Base-by-base conservation (phyloP, 2,329 filamentous ascomycete genomes). In the Trichophyton equinum region DNA sequence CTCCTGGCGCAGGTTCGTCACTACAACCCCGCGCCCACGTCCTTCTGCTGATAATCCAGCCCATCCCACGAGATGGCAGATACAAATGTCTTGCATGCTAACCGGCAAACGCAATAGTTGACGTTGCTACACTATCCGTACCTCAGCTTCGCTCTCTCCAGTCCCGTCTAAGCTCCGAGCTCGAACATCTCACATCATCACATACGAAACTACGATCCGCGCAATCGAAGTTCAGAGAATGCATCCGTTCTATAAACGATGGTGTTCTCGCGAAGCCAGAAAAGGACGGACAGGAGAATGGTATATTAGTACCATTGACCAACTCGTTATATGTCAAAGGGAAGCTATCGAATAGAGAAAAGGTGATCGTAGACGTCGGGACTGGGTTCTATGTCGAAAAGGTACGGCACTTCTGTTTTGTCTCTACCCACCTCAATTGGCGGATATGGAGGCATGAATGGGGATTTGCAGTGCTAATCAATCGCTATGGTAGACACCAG, bases 301-400 rank as follows among this genome's bases (percentile, higher is more conserved):
- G 74, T 59, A 87, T 97, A 56, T 82, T 99, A 20, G 90, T 99
- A n/a, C 94, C 95, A 0, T 77, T 99, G 64, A 99, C 94, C 11
- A 94, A 89, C 68, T 96, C 91, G 0, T 82, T 99, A 33, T 99
- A 99, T 75, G 92, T 99, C 15, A 87, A 88, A 27, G 95, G 92
- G 36, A 85, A 82, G 44, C 79, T 97, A 46, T 81, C 87, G 53
- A 83, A 86, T 73, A 81, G 86, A 1, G 82, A 89, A 61, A 85
- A 85, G 63, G 90, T 96, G 5, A 80, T 97, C 62, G 90, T 97
- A 46, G 92, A 97, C 73, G 85, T 96, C 20, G 92, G 92, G 20
- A 97, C 92, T 0, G 92, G 92, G 0, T 97, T 95, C 73, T 91
- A 91, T 70, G 86, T 97, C 59, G 91, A 97, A 76, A 99, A 99